Base-by-base conservation (phyloP, 768 basidiomycete species). In the Psilocybe subaeruginosa region DNA sequence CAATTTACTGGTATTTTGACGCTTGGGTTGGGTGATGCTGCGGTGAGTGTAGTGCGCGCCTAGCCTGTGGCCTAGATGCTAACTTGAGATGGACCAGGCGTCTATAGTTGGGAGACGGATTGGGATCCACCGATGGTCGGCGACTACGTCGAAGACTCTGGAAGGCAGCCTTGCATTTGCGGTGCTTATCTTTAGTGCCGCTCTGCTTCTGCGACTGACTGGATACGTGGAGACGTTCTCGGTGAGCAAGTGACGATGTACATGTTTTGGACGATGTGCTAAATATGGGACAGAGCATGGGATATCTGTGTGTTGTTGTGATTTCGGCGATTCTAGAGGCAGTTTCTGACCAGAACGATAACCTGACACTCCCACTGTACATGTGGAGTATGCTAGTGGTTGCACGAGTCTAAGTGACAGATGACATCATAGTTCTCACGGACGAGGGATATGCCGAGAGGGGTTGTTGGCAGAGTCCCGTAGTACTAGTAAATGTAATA, bases 291-390 rank as follows among this genome's bases (percentile, higher is more conserved):
- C 74, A 96, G 95, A 83, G 83, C 49, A 64, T 77, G 48, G 81
- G 88, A 27, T 99, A 96, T 73, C 73, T 81, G 12, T 66, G 82
- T 48, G 87, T 90, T 31, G 81, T 88, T 30, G 73, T 76, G n/a
- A 70, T 91, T 45, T 81, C 91, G 3, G 87, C 88, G 2, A 72
- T 93, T 46, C 81, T 99, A 65, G 97, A 99, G 76, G 97, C 95
- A 14, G 75, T 95, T 59, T 94, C 93, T 17, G 90, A 90, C 70
- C 97, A 99, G 77, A 99, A 99, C 75, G 97, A 99, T 76, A 99
- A 99, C 76, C 80, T 99, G 66, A 94, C 93, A 45, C 79, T 99
- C 63, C 97, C 97, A n/a, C 77, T 99, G 74, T 99, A 91, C 73
- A 88, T 96, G 80, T 99, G 95, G 95, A 91, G 92, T 70, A 80